Base-by-base conservation (phyloP, 2,329 filamentous ascomycete species). In the Pseudogymnoascus sp. region DNA sequence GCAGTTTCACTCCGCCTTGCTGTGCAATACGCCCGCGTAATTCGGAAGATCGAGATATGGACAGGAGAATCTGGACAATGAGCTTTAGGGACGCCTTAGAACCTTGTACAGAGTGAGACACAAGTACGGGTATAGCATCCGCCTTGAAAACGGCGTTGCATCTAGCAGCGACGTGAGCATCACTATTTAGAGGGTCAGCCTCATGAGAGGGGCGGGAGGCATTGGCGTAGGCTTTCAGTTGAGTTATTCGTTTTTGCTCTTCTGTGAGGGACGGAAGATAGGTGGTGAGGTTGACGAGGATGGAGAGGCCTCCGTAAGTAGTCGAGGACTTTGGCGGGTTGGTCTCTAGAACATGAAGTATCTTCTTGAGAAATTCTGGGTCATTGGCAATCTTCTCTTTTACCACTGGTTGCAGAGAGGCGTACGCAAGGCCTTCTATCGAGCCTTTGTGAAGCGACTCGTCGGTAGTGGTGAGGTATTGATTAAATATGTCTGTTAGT, bases 151-250 rank as follows among this genome's bases (percentile, higher is more conserved):
- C 81, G 9, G 81, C 82, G 70, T 83, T 85, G 73, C 93, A 97
- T 24, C 94, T 85, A 63, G 82, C 81, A 13, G 83, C 79, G 35
- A 96, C 92, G 66, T 89, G 85, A 1, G 86, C 79, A 62, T 96
- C 87, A 64, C 92, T 84, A 62, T 94, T 87, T 0, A 95, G 78
- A 6, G 84, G 83, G 70, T 92, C 84, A 0, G 82, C 78, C 2
- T 80, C 76, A 0, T 79, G 72, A n/a, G 82, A 71, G 64, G 84
- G 83, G 69, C 90, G 92, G 4, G 86, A 86, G 0, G 91, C 89
- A 71, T 96, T 90, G 11, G 94, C 94, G 69, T 97, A 99, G 1
- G 92, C 90, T 77, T 96, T 97, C 47, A 99, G 82, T 72, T 99
- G 90, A 5, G 84, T 84, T 77, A 99, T 90, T 70, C 90, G 91